A percentile compares a stretch with the other conserved stretches of the same genome.
phyloP scores from a whole-genome alignment of 2,329 filamentous ascomycete genomes.

The Niveomyces coronatus region DNA sequence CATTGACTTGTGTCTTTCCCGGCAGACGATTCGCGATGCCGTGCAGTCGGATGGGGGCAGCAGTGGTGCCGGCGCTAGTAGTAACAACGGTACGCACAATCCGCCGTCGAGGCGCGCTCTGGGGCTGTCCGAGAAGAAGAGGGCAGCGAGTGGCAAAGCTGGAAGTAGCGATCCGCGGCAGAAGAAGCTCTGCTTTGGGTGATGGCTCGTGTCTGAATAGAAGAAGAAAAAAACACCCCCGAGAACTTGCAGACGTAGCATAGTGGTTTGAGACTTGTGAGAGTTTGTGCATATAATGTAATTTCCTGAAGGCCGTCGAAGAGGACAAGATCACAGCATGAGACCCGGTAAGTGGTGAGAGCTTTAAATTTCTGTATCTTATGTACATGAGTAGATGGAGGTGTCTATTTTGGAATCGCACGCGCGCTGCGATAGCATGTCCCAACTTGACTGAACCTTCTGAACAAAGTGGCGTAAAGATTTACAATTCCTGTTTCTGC shows the following conservation, averaged over 20 bases:
- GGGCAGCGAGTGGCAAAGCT: conserved; percentile 18
- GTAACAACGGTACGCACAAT: not conserved
- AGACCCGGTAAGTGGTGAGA: too few relatives aligned
- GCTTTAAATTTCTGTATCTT: not conserved
- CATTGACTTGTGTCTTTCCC: conserved; percentile 83
- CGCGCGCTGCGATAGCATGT: conserved; percentile 1
- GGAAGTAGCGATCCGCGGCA: conserved; percentile 33
- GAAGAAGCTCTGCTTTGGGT: conserved; percentile 44
- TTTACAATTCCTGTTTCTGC: conserved; percentile 9
- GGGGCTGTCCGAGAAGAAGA: conserved; percentile 26
- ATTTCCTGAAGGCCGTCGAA: too few relatives aligned
- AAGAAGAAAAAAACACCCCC: too few relatives aligned
- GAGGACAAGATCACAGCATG: too few relatives aligned
- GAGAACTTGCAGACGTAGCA: too few relatives aligned
- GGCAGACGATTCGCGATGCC: conserved; percentile 74
- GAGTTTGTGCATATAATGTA: too few relatives aligned
- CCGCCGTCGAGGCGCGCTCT: conserved; percentile 2
- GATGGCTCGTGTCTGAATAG: too few relatives aligned
- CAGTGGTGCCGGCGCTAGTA: conserved; percentile 4
- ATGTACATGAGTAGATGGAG: not conserved
- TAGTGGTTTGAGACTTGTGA: too few relatives aligned
- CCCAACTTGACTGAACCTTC: too few relatives aligned
- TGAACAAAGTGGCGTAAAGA: too few relatives aligned
- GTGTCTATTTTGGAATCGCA: not conserved
- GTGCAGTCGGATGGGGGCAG: conserved; percentile 44